Conservation (phyloP, 257 asterid genomes). For the Echium plantagineum region DNA sequence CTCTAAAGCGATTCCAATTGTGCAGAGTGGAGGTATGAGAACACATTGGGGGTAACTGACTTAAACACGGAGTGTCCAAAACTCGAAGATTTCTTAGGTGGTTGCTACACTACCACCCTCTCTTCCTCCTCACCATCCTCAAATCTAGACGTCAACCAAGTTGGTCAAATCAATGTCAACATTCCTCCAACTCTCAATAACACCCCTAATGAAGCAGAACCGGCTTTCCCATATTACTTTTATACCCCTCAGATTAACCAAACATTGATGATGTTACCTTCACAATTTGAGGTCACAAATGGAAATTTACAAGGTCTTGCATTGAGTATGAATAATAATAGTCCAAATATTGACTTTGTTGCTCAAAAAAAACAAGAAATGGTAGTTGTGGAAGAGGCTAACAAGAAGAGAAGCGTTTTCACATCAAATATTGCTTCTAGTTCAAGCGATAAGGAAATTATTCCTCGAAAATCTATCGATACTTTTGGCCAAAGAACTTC, state of each 20-base stretch:
- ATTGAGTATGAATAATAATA: constrained; percentile 30
- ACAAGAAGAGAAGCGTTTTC: constrained; percentile 35
- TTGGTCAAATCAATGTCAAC: constrained; percentile 66
- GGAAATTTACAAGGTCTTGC: constrained; percentile 38
- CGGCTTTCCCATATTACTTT: constrained; percentile 16
- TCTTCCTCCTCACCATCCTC: constrained; percentile 29
- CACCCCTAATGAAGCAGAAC: constrained; percentile 6
- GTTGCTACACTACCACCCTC: constrained; percentile 35
- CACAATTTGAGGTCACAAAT: too few relatives aligned
- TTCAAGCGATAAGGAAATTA: constrained; percentile 17
- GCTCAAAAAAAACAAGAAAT: constrained; percentile 5
- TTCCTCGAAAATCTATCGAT: constrained; percentile 62
- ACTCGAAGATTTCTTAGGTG: constrained; percentile 67
- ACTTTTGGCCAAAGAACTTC: constrained; percentile 83
- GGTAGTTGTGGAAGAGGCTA: constrained; percentile 15
- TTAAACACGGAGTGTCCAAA: constrained; percentile 38
- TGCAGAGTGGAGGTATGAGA: constrained; percentile 51
- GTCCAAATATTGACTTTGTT: constrained; percentile 15
- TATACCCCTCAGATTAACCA: constrained; percentile 6
- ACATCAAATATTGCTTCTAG: constrained; percentile 9
- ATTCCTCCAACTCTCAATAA: constrained; percentile 27
- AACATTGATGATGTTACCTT: constrained; percentile 3
- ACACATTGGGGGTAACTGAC: constrained; percentile 22
- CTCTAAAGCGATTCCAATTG: too few relatives aligned
- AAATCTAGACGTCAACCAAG: constrained; percentile 3